These are phyloP conservation scores for Excoecaria agallocha DNA, from an alignment of 345 rosid species.

Conservation along the genomic window DNA sequence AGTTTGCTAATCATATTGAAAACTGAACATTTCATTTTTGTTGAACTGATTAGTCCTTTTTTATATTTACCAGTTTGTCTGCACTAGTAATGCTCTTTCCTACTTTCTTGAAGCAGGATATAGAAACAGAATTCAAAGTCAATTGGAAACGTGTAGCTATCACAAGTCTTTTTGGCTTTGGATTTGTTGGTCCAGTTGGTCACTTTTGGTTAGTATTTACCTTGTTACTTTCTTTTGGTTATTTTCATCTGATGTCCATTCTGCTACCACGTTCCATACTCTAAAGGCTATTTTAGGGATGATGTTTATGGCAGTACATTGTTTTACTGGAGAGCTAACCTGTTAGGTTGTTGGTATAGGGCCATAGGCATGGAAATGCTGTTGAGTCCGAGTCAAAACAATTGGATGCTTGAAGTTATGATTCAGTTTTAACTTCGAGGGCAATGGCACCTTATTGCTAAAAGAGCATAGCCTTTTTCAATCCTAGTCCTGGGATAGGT, in stretches of 20 bases:
- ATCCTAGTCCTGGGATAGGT: neutral
- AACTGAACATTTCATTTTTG: neutral
- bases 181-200: constrained; percentile 85
- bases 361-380: constrained; percentile 5
- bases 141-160: constrained; percentile 77
- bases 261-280: neutral
- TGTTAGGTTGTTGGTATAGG: neutral
- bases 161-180: constrained; percentile 72
- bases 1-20: neutral
- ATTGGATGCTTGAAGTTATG: neutral
- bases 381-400: neutral
- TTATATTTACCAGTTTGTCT: neutral
- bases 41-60: neutral
- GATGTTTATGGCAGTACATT: neutral
- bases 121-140: constrained; percentile 49
- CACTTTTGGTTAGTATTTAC: constrained; percentile 65
- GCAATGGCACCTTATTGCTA: neutral
- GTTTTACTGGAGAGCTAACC: neutral
- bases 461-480: neutral
- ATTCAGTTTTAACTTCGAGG: neutral
- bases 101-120: constrained; percentile 40
- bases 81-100: constrained; percentile 14
- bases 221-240: constrained; percentile 3
- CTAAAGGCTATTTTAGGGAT: neutral
- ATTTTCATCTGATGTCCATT: neutral